phyloP scores from a whole-genome alignment of 768 basidiomycete species.

The Hygrocybe punicea region DNA sequence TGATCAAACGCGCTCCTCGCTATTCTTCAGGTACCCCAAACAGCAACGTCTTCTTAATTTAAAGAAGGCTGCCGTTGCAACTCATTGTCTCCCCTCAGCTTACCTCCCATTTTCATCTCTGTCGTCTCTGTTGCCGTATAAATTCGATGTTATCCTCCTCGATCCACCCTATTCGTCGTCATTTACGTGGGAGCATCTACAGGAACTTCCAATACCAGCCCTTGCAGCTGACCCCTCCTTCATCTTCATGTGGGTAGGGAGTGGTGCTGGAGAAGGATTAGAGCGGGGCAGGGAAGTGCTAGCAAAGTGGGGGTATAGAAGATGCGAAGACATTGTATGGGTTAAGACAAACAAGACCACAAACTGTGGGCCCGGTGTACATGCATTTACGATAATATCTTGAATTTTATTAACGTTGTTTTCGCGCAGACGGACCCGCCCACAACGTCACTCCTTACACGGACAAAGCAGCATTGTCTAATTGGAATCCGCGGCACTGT shows the following conservation, averaged over 20 bases:
- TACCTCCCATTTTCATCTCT: constrained; percentile 66
- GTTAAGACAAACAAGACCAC: constrained; percentile 81
- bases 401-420: constrained; percentile 7
- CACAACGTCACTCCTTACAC: constrained; percentile 78
- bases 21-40: constrained; percentile 96
- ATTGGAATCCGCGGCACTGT: constrained; percentile 98
- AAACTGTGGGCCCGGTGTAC: constrained; percentile 72
- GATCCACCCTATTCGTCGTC: constrained; percentile 87
- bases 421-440: constrained; percentile 70
- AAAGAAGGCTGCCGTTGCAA: constrained; percentile 75
- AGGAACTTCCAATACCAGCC: constrained; percentile 74
- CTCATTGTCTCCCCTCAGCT: constrained; percentile 65
- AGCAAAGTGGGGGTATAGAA: constrained; percentile 88
- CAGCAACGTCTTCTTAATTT: constrained; percentile 79
- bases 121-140: constrained; percentile 53
- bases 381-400: constrained; percentile 24
- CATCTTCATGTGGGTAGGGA: constrained; percentile 94
- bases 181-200: constrained; percentile 81
- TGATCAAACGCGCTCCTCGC: constrained; percentile 2
- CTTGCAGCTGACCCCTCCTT: constrained; percentile 91
- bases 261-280: constrained; percentile 83
- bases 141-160: constrained; percentile 90
- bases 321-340: constrained; percentile 99
- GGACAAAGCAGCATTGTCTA: constrained; percentile 93
- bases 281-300: constrained; percentile 89